These are phyloP conservation scores for Stagonosporopsis tanaceti DNA, from an alignment of 2,329 filamentous ascomycete species.

Conservation along the genomic window DNA sequence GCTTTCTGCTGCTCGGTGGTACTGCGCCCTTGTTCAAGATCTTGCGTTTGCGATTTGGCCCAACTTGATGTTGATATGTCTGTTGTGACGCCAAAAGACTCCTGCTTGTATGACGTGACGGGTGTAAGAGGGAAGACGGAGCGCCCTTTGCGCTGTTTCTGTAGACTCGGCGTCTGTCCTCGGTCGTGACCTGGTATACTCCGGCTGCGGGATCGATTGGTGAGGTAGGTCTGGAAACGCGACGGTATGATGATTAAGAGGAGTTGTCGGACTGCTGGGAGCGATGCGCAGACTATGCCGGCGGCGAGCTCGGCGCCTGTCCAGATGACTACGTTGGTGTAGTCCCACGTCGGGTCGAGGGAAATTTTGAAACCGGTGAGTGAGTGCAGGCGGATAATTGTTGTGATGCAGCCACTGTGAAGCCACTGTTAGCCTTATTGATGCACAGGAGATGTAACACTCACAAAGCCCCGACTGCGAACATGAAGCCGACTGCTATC, in stretches of 20 bases:
- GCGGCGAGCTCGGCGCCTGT: constrained; percentile 37
- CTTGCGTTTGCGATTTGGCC: background rate
- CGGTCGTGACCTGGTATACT: background rate
- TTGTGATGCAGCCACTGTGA: constrained; percentile 27
- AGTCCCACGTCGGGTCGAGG: constrained; percentile 40
- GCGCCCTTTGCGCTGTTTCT: background rate
- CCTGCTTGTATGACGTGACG: background rate
- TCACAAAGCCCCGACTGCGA: constrained; percentile 32
- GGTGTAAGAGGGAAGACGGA: background rate
- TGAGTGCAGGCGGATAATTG: constrained; percentile 33
- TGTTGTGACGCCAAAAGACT: background rate
- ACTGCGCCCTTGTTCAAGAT: background rate
- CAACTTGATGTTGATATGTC: constrained; percentile 3
- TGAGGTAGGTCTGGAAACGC: background rate
- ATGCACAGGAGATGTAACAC: background rate
- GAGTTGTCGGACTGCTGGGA: constrained; percentile 36
- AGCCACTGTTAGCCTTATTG: background rate
- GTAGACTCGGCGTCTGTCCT: background rate
- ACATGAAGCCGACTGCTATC: constrained; percentile 33
- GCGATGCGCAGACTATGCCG: constrained; percentile 33
- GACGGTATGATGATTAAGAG: constrained; percentile 19
- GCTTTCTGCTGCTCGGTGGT: background rate
- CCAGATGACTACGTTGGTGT: constrained; percentile 34
- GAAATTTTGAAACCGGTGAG: constrained; percentile 34
- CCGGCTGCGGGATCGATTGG: constrained; percentile 11